A percentile compares a stretch with the other conserved stretches of the same genome.
Conservation (phyloP, 768 basidiomycete species). For the Cystobasidium ongulense region DNA sequence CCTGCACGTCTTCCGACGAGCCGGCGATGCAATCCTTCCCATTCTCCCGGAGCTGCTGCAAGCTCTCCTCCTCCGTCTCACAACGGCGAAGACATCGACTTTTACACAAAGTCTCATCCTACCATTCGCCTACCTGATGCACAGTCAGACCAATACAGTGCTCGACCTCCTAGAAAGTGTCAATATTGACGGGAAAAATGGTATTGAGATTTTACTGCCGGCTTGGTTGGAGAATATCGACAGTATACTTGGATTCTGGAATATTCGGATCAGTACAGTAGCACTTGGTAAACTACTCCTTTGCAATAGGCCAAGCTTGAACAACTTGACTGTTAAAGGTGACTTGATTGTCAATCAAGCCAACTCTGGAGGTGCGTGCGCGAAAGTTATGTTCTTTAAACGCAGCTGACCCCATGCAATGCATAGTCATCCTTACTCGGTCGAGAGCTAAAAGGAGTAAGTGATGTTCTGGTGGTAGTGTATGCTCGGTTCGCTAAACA, state of each 20-base stretch:
- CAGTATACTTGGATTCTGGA: constrained; percentile 93
- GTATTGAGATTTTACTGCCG: constrained; percentile 76
- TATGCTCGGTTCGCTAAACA: neutral
- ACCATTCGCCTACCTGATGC: constrained; percentile 87
- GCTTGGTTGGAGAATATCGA: constrained; percentile 93
- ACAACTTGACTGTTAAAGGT: constrained; percentile 70
- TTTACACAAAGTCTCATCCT: constrained; percentile 88
- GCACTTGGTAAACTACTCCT: constrained; percentile 68
- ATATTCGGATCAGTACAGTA: constrained; percentile 68
- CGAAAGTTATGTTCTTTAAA: neutral
- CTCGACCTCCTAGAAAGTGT: constrained; percentile 67
- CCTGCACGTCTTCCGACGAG: constrained; percentile 78
- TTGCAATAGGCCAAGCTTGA: constrained; percentile 60
- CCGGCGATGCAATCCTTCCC: constrained; percentile 68
- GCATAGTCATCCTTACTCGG: constrained; percentile 81
- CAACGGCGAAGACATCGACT: constrained; percentile 75
- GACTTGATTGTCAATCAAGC: constrained; percentile 77
- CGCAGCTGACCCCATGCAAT: constrained; percentile 10
- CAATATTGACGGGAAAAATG: constrained; percentile 51
- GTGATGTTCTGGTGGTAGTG: constrained; percentile 43
- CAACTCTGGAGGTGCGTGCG: constrained; percentile 67
- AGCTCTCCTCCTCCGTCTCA: constrained; percentile 73
- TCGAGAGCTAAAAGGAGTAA: constrained; percentile 77
- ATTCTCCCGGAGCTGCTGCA: constrained; percentile 78
- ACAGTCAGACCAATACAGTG: constrained; percentile 73